A percentile compares a stretch with the other conserved stretches of the same genome.
These are phyloP conservation scores for Monosporascus sp. DNA, from an alignment of 2,329 filamentous ascomycete species.

Conservation along the genomic window DNA sequence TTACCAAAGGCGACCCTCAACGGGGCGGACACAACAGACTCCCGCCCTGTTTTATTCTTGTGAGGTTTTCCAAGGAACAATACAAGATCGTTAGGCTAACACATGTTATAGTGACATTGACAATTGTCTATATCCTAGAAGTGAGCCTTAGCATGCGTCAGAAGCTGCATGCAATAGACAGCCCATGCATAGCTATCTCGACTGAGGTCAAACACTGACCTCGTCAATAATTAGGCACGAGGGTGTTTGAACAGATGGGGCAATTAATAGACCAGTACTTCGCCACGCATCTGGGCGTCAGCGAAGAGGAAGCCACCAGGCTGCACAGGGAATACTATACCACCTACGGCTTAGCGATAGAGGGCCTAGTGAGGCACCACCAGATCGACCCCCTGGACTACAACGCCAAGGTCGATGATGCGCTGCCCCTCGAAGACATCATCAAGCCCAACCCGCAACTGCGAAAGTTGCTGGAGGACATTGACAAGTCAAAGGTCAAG, in stretches of 20 bases:
- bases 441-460: slow-evolving; percentile 74
- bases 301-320: slow-evolving; percentile 71
- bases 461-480: slow-evolving; percentile 69
- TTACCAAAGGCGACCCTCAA: slow-evolving; percentile 17
- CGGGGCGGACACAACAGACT: slow-evolving; percentile 10
- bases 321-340: slow-evolving; percentile 91
- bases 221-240: slow-evolving; percentile 47
- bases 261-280: slow-evolving; percentile 67
- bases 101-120: slow-evolving; percentile 84
- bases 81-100: slow-evolving; percentile 12
- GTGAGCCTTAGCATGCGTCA: slow-evolving; percentile 39
- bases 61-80: slow-evolving; percentile 18
- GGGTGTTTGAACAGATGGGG: slow-evolving; percentile 85
- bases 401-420: slow-evolving; percentile 91
- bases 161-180: too few relatives aligned
- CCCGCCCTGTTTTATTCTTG: slow-evolving; percentile 39
- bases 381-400: slow-evolving; percentile 94
- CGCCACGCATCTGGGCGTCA: slow-evolving; percentile 65
- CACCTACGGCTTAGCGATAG: slow-evolving; percentile 94
- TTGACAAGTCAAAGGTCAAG: slow-evolving; percentile 78
- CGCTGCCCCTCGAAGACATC: slow-evolving; percentile 78
- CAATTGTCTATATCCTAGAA: slow-evolving; percentile 92
- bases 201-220: too few relatives aligned
- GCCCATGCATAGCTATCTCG: too few relatives aligned
- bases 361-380: slow-evolving; percentile 89